Evolutionary conservation across 495 filamentous ascomycete species (phyloP).

Genomic region (Penicillium canariense): DNA sequence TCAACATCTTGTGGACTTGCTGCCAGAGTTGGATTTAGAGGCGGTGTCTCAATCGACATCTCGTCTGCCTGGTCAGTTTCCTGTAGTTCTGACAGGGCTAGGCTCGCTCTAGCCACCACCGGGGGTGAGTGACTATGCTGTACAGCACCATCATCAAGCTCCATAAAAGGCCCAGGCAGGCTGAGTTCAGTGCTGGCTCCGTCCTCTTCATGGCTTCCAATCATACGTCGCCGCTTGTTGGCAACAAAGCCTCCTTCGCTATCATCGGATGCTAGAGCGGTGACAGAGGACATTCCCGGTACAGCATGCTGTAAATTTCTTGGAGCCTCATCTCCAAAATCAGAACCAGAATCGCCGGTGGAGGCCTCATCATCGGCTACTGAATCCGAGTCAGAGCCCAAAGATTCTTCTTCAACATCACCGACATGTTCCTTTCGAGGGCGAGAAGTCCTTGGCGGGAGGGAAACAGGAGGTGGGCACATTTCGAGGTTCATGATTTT

Average conservation of each 20-base stretch:
- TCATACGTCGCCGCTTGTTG: slow-evolving; percentile 5
- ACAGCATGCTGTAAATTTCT: not conserved
- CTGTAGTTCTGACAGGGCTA: not conserved
- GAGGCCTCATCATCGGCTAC: not conserved
- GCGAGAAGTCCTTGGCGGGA: slow-evolving; percentile 24
- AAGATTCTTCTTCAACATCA: slow-evolving; percentile 14
- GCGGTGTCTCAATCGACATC: slow-evolving; percentile 25
- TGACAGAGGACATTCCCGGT: not conserved
- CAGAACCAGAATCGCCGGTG: not conserved
- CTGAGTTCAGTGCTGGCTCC: not conserved
- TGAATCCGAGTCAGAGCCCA: not conserved
- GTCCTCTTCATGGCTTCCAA: not conserved
- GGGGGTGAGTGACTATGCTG: not conserved
- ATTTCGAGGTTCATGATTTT: slow-evolving; percentile 50
- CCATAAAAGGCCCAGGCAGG: not conserved
- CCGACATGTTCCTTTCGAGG: slow-evolving; percentile 19
- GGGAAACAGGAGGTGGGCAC: slow-evolving; percentile 48
- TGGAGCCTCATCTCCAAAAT: not conserved
- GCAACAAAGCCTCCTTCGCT: slow-evolving; percentile 1
- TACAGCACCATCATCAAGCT: not conserved
- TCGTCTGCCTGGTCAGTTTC: slow-evolving; percentile 13
- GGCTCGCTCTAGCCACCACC: not conserved
- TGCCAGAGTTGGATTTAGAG: slow-evolving; percentile 25
- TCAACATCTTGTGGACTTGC: slow-evolving; percentile 1
- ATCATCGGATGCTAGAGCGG: not conserved